A percentile compares a stretch with the other conserved stretches of the same genome.
These are phyloP conservation scores for Mortierella sp. DNA, from an alignment of 371 early-diverging fungal species.

Conservation along the genomic window DNA sequence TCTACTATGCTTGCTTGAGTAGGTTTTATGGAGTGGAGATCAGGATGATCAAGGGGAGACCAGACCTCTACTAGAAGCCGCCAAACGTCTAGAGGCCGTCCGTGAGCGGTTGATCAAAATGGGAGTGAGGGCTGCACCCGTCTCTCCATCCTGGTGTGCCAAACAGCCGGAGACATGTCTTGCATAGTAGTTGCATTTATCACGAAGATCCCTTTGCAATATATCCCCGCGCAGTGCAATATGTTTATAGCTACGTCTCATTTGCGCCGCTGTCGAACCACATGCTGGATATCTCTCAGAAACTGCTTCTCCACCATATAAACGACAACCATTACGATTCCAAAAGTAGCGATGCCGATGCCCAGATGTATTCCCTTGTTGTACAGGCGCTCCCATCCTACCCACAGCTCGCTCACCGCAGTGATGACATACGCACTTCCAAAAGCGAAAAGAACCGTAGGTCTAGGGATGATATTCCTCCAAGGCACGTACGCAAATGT, in stretches of 20 bases:
- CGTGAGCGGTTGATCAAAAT: conserved; percentile 74
- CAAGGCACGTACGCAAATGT: conserved; percentile 55
- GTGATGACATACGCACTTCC: conserved; percentile 67
- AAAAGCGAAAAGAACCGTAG: conserved; percentile 58
- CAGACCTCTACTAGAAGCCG: conserved; percentile 67
- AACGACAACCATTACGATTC: conserved; percentile 7
- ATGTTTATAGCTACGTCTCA: no score
- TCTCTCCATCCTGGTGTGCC: conserved; percentile 78
- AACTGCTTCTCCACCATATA: conserved; percentile 36
- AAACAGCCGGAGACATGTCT: conserved; percentile 63
- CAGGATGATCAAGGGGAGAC: conserved; percentile 61
- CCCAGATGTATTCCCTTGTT: conserved; percentile 68
- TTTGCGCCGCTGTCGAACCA: conserved; percentile 31
- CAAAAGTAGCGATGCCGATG: conserved; percentile 58
- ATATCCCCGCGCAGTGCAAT: no score
- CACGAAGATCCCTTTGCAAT: no score
- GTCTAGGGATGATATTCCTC: conserved; percentile 47
- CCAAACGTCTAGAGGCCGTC: conserved; percentile 74
- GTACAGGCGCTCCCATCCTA: conserved; percentile 69
- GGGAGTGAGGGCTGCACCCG: conserved; percentile 75
- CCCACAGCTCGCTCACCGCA: conserved; percentile 59
- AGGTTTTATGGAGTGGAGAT: conserved; percentile 77
- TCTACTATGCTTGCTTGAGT: not conserved
- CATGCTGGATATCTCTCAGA: conserved; percentile 25
- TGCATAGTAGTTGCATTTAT: no score